phyloP scores from a whole-genome alignment of 2,329 filamentous ascomycete species.

The Aureobasidium sp. region DNA sequence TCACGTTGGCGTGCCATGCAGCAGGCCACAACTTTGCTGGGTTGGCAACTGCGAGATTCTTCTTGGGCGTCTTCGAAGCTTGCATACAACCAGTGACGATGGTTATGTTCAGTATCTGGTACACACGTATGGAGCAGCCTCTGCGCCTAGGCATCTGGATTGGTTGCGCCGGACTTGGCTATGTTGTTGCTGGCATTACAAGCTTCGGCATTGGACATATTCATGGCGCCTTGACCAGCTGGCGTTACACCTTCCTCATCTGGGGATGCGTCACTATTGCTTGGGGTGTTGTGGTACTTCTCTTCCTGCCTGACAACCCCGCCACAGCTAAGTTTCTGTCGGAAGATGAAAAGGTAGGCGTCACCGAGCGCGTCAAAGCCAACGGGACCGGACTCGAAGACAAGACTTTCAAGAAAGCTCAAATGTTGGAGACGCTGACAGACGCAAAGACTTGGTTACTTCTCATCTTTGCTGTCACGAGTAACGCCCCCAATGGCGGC shows the following conservation, averaged over 20 bases:
- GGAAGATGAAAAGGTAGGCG: constrained; percentile 58
- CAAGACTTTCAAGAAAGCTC: constrained; percentile 60
- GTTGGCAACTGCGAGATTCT: constrained; percentile 58
- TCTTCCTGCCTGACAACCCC: constrained; percentile 50
- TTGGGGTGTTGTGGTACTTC: constrained; percentile 38
- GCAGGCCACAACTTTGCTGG: constrained; percentile 54
- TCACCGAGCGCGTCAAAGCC: constrained; percentile 61
- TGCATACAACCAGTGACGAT: constrained; percentile 63
- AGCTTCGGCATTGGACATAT: neutral
- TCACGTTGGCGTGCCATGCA: constrained; percentile 55
- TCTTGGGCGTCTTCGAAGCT: constrained; percentile 61
- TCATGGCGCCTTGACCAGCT: constrained; percentile 26
- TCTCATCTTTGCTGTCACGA: constrained; percentile 48
- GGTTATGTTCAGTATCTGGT: constrained; percentile 64
- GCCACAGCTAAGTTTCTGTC: constrained; percentile 56
- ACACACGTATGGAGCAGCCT: constrained; percentile 62
- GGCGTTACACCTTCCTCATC: constrained; percentile 53
- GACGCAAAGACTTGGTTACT: constrained; percentile 56
- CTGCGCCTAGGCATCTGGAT: constrained; percentile 59
- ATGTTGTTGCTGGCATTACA: constrained; percentile 22
- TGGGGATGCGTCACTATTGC: constrained; percentile 37
- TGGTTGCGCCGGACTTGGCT: constrained; percentile 53
- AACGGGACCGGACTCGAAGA: constrained; percentile 72
- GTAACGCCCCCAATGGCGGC: constrained; percentile 52
- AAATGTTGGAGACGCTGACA: constrained; percentile 53